Evolutionary conservation across 202 grass and related monocot genomes (phyloP).

Genomic region (Setaria italica): DNA sequence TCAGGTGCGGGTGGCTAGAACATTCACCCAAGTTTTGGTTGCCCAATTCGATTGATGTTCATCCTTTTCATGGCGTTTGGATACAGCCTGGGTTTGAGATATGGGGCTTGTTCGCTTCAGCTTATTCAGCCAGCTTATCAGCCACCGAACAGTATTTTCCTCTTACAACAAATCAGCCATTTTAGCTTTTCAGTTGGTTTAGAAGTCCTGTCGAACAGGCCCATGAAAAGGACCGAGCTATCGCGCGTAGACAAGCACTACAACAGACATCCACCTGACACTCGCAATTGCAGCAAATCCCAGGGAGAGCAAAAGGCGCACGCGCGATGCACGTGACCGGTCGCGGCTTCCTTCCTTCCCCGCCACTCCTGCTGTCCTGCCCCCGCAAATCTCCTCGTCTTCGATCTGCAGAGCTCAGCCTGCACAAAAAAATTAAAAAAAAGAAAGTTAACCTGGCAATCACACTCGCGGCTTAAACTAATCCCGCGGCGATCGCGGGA

Average conservation of each 20-base stretch:
- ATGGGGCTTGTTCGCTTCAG: no score
- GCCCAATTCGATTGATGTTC: no score
- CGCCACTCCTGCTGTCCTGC: slow-evolving; percentile 8
- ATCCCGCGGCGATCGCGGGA: slow-evolving; percentile 31
- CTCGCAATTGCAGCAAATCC: neutral
- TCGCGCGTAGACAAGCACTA: neutral
- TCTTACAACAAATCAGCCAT: no score
- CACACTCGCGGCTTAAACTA: slow-evolving; percentile 38
- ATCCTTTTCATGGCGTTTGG: no score
- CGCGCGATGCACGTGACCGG: slow-evolving; percentile 10
- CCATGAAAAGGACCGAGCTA: no score
- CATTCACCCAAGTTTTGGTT: no score
- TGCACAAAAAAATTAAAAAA: neutral
- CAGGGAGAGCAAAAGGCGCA: neutral
- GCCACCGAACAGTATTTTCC: no score
- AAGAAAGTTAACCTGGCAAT: slow-evolving; percentile 34
- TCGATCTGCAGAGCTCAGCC: slow-evolving; percentile 42
- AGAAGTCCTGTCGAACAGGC: no score
- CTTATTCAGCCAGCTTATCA: no score
- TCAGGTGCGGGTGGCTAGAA: no score
- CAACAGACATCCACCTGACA: neutral
- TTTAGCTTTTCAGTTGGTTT: no score
- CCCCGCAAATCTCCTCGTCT: neutral
- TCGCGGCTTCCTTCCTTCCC: slow-evolving; percentile 22
- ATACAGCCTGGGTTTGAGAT: no score